A percentile compares a stretch with the other conserved stretches of the same genome.
Evolutionary conservation across 805 yeast species (phyloP).

Genomic region (Candida hispaniensis): DNA sequence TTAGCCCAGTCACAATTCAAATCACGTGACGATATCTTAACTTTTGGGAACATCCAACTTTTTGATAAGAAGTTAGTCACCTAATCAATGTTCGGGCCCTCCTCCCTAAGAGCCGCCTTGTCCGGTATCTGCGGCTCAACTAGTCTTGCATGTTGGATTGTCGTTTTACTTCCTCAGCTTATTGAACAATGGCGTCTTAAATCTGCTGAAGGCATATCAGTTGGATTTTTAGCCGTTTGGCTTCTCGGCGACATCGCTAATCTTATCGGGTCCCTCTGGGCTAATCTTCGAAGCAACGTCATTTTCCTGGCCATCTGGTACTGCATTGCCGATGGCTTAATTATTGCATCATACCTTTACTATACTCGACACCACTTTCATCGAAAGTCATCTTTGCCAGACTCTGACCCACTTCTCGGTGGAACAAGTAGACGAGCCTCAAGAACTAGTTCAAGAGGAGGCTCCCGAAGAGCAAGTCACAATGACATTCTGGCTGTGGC

Average conservation of each 20-base stretch:
- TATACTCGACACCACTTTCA: slow-evolving; percentile 29
- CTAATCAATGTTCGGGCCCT: too few species aligned
- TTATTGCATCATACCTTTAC: slow-evolving; percentile 48
- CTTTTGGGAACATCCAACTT: too few species aligned
- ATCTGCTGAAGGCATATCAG: slow-evolving; percentile 63
- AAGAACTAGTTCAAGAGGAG: too few species aligned
- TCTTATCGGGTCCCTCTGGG: slow-evolving; percentile 60
- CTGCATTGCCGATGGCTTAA: slow-evolving; percentile 53
- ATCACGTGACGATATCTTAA: too few species aligned
- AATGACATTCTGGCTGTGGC: slow-evolving; percentile 28
- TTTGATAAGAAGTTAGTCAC: too few species aligned
- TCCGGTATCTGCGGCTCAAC: slow-evolving; percentile 63
- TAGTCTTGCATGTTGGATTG: slow-evolving; percentile 70
- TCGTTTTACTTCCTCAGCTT: slow-evolving; percentile 62
- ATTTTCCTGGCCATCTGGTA: slow-evolving; percentile 66
- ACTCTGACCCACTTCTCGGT: slow-evolving; percentile 23
- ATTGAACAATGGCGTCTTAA: slow-evolving; percentile 71
- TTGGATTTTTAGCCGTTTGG: slow-evolving; percentile 60
- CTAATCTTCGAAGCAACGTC: slow-evolving; percentile 57
- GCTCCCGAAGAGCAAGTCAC: slow-evolving; percentile 27
- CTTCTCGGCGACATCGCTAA: slow-evolving; percentile 61
- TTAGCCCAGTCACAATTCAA: too few species aligned
- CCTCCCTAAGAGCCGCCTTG: slow-evolving; percentile 35
- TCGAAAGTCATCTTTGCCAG: slow-evolving; percentile 8
- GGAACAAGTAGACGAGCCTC: too few species aligned